Evolutionary conservation across 495 filamentous ascomycete genomes (phyloP).

Genomic region (Hapsidospora chrysogenum): DNA sequence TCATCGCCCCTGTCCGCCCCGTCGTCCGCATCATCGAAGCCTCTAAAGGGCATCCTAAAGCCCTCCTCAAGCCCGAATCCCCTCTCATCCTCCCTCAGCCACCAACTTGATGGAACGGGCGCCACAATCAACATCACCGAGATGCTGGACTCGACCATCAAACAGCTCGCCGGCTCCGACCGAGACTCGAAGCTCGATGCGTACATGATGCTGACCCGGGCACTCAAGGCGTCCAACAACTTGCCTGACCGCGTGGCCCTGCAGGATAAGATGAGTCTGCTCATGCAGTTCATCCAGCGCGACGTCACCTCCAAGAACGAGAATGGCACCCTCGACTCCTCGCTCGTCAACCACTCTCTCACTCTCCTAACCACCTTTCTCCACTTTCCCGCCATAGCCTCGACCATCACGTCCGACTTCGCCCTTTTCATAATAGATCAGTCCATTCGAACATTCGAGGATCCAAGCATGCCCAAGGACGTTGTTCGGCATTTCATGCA

Average conservation of each 20-base stretch:
- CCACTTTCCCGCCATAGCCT: constrained; percentile 45
- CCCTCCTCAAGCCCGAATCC: constrained; percentile 29
- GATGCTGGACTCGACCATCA: constrained; percentile 72
- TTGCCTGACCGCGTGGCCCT: constrained; percentile 54
- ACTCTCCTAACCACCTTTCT: constrained; percentile 59
- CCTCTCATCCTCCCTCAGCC: constrained; percentile 19
- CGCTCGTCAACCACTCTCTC: constrained; percentile 57
- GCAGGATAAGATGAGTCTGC: constrained; percentile 51
- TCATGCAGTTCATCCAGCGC: constrained; percentile 64
- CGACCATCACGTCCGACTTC: constrained; percentile 56
- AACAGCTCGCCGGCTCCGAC: constrained; percentile 58
- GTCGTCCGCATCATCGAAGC: constrained; percentile 47
- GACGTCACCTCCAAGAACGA: constrained; percentile 44
- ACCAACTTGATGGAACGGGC: constrained; percentile 15
- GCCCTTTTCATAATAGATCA: constrained; percentile 64
- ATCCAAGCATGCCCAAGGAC: constrained; percentile 46
- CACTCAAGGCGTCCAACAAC: constrained; percentile 61
- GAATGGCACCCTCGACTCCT: constrained; percentile 36
- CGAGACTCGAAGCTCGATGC: constrained; percentile 62
- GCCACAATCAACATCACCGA: constrained; percentile 33
- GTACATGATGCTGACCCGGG: constrained; percentile 62
- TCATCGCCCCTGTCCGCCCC: constrained; percentile 28
- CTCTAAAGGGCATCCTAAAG: constrained; percentile 81
- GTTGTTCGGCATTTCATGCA: constrained; percentile 62
- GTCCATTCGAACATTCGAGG: constrained; percentile 48